phyloP scores from a whole-genome alignment of 2,329 filamentous ascomycete genomes.

The Allantophomopsis cytisporea region DNA sequence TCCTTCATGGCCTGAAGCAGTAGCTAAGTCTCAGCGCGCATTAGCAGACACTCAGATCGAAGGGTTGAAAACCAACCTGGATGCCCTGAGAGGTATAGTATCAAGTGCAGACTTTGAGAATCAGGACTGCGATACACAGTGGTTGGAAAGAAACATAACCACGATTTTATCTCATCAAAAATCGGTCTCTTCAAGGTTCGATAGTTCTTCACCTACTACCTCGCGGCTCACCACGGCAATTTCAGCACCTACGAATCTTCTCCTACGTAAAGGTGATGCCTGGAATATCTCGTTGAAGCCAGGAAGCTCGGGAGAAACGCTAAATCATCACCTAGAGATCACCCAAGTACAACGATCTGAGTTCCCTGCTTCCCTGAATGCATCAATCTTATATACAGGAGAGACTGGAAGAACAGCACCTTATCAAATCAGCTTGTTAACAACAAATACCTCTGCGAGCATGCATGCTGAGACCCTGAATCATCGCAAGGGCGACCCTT shows the following conservation, averaged over 20 bases:
- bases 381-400: constrained; percentile 33
- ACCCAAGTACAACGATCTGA: constrained; percentile 42
- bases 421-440: constrained; percentile 24
- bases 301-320: constrained; percentile 4
- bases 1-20: constrained; percentile 31
- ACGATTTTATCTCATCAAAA: constrained; percentile 17
- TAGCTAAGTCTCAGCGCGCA: constrained; percentile 38
- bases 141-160: constrained; percentile 37
- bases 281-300: constrained; percentile 37
- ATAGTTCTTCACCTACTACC: constrained; percentile 7
- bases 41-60: constrained; percentile 38
- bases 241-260: constrained; percentile 20
- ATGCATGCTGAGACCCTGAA: constrained; percentile 29
- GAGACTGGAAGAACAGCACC: constrained; percentile 28
- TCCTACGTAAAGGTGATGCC: constrained; percentile 44
- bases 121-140: constrained; percentile 37
- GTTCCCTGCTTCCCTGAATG: constrained; percentile 39
- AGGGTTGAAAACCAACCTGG: constrained; percentile 44
- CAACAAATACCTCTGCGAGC: constrained; percentile 30
- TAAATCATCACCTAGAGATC: constrained; percentile 35
- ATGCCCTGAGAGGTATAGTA: constrained; percentile 38
- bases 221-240: constrained; percentile 5
- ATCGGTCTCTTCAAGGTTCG: constrained; percentile 14
- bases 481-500: constrained; percentile 33
- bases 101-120: constrained; percentile 31